These are phyloP conservation scores for Tagetes erecta DNA, from an alignment of 129 eudicot genomes.

Conservation along the genomic window DNA sequence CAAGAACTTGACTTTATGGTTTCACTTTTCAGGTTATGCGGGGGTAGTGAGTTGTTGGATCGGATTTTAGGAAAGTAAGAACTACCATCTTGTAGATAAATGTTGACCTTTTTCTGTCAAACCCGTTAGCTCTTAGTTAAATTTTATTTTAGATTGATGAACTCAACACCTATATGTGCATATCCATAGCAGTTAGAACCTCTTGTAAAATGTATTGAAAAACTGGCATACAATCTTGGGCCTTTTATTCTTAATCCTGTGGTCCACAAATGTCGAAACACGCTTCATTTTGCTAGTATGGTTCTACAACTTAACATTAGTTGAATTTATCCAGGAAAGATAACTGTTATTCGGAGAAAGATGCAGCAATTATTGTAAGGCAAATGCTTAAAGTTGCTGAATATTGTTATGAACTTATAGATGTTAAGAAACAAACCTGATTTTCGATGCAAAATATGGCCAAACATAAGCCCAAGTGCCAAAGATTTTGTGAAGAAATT, in stretches of 20 bases:
- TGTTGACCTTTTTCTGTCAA: constrained; percentile 19
- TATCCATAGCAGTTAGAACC: background rate
- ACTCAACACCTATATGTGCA: background rate
- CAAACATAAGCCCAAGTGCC: constrained; percentile 71
- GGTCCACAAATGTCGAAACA: constrained; percentile 17
- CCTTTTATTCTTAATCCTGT: constrained; percentile 5
- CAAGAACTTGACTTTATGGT: constrained; percentile 19
- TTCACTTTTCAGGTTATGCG: constrained; percentile 69
- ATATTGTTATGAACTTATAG: constrained; percentile 34
- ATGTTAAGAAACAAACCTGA: constrained; percentile 90
- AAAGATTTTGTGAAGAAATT: constrained; percentile 91
- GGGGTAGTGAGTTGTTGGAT: constrained; percentile 94
- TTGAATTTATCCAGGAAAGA: constrained; percentile 68
- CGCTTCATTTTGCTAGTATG: background rate
- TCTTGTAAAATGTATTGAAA: background rate
- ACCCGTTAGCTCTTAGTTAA: constrained; percentile 3
- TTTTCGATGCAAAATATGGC: constrained; percentile 97
- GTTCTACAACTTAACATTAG: constrained; percentile 16
- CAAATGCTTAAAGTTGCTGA: constrained; percentile 99
- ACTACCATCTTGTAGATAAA: constrained; percentile 16
- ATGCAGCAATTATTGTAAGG: constrained; percentile 89
- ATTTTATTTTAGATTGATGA: background rate
- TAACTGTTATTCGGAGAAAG: constrained; percentile 93
- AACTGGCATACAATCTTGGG: background rate
- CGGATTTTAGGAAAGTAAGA: constrained; percentile 89